These are phyloP conservation scores for Lyophyllum semitale DNA, from an alignment of 768 basidiomycete genomes.

Conservation along the genomic window DNA sequence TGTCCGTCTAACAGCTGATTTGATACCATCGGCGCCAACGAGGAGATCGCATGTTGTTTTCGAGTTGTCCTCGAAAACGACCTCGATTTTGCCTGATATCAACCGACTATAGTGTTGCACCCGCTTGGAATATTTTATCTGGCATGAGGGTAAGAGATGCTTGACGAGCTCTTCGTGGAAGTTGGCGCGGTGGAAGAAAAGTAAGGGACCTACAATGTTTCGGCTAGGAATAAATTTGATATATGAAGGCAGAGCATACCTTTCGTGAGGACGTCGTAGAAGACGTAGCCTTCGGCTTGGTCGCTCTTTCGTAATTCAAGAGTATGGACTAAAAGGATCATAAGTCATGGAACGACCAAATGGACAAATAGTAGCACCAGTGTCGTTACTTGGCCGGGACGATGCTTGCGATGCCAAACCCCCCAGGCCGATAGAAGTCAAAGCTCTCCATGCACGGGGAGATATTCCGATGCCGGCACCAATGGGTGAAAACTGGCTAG, in stretches of 20 bases:
- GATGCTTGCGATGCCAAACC: constrained; percentile 22
- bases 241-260: constrained; percentile 15
- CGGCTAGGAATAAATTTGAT: too few relatives aligned
- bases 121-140: constrained; percentile 41
- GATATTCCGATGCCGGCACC: constrained; percentile 21
- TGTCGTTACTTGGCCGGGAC: constrained; percentile 17
- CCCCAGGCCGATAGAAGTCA: constrained; percentile 39
- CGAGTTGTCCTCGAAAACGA: constrained; percentile 47
- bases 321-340: constrained; percentile 21
- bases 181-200: constrained; percentile 50
- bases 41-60: constrained; percentile 51
- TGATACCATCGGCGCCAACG: constrained; percentile 39
- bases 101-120: constrained; percentile 39
- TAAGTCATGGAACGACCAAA: background rate
- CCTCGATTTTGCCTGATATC: constrained; percentile 18
- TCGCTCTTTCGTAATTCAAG: constrained; percentile 35
- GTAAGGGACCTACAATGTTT: constrained; percentile 22
- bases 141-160: constrained; percentile 34
- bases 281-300: constrained; percentile 25
- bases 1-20: constrained; percentile 31
- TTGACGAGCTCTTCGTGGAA: constrained; percentile 47
- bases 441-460: constrained; percentile 38
- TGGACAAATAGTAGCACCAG: constrained; percentile 12
- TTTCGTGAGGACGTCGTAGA: constrained; percentile 27
- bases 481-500: constrained; percentile 15